Conservation (phyloP, 768 basidiomycete genomes). For the Agaricus sinodeliciosus region DNA sequence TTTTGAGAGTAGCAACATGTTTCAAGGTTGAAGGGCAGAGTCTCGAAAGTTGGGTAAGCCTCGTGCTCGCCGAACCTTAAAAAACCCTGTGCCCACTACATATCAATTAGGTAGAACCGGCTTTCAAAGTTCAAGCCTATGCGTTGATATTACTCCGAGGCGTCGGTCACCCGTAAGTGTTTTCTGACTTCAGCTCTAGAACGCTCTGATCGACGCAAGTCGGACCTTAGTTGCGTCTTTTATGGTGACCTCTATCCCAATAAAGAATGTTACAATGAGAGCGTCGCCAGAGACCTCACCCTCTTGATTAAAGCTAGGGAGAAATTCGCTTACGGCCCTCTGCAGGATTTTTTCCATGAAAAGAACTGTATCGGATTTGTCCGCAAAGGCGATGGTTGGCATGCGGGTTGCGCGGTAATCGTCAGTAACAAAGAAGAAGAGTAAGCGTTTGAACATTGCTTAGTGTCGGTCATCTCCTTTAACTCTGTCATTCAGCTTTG, state of each 20-base stretch:
- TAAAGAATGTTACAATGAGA: conserved; percentile 54
- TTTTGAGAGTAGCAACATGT: background rate
- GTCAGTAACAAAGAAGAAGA: conserved; percentile 52
- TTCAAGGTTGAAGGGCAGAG: conserved; percentile 56
- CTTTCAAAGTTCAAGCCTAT: conserved; percentile 81
- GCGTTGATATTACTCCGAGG: conserved; percentile 69
- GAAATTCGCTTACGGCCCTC: conserved; percentile 59
- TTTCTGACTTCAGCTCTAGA: background rate
- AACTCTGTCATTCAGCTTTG: conserved; percentile 18
- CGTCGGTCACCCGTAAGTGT: conserved; percentile 66
- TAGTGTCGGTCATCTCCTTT: background rate
- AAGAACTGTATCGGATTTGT: conserved; percentile 73
- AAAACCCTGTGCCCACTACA: background rate
- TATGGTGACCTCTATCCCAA: conserved; percentile 81
- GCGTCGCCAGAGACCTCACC: conserved; percentile 42
- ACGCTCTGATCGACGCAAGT: background rate
- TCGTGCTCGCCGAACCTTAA: background rate
- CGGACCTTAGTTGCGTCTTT: conserved; percentile 69
- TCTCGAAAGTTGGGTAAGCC: conserved; percentile 75
- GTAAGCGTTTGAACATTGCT: conserved; percentile 20
- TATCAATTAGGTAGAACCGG: conserved; percentile 46
- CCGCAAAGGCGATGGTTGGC: conserved; percentile 49
- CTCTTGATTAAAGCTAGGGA: conserved; percentile 56
- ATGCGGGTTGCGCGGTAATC: conserved; percentile 63
- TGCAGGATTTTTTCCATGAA: conserved; percentile 49